Conservation (phyloP, 768 basidiomycete species). For the Strobilomyces dryophilus region DNA sequence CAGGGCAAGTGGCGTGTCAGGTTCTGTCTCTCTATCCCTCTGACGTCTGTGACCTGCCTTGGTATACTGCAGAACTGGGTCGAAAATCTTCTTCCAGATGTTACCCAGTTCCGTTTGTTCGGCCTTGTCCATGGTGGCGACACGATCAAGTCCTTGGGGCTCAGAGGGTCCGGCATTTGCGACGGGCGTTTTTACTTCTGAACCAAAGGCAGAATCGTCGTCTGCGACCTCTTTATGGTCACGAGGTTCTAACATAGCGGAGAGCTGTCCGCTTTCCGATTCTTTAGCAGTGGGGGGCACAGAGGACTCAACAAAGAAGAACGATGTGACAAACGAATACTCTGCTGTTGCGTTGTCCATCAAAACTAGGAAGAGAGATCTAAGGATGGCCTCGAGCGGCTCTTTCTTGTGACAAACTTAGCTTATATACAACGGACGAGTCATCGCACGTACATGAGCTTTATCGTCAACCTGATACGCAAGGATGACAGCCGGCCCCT, state of each 20-base stretch:
- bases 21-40: neutral
- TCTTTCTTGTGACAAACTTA: conserved; percentile 54
- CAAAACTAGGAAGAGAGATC: conserved; percentile 84
- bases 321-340: conserved; percentile 80
- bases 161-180: conserved; percentile 28
- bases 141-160: conserved; percentile 20
- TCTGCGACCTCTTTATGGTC: conserved; percentile 36
- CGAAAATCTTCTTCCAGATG: conserved; percentile 91
- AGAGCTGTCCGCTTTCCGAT: conserved; percentile 30
- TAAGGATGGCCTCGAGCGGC: conserved; percentile 75
- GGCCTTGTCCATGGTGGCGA: conserved; percentile 45
- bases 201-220: conserved; percentile 40
- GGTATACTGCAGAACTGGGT: conserved; percentile 84
- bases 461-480: conserved; percentile 91
- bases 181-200: conserved; percentile 44
- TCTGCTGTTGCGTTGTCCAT: conserved; percentile 95
- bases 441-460: conserved; percentile 60
- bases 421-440: conserved; percentile 6
- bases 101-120: conserved; percentile 56
- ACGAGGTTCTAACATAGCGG: conserved; percentile 40
- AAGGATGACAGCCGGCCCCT: conserved; percentile 76
- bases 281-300: conserved; percentile 33
- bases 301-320: conserved; percentile 54
- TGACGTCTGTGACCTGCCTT: conserved; percentile 44
- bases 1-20: neutral